These are phyloP conservation scores for Scopulariopsis brevicaulis DNA, from an alignment of 2,329 filamentous ascomycete genomes.

Conservation along the genomic window DNA sequence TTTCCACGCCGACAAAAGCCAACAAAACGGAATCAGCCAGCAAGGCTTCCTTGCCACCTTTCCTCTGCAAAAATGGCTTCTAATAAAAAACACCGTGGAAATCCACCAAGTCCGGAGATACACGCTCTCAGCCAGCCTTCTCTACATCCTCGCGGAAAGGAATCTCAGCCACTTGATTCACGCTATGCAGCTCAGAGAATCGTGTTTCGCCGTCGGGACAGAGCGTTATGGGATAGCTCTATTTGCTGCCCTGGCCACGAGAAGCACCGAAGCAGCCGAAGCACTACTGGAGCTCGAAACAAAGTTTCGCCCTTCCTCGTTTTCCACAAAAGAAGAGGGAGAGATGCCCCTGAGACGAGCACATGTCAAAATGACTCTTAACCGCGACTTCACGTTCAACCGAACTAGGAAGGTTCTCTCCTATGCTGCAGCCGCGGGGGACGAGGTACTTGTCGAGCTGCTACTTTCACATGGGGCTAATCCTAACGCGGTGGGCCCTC, in stretches of 20 bases:
- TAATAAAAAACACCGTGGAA: background rate
- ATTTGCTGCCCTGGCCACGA: background rate
- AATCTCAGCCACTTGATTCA: background rate
- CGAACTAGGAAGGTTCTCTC: background rate
- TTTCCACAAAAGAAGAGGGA: background rate
- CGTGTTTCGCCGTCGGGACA: background rate
- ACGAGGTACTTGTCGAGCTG: too few relatives aligned
- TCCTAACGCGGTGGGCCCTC: too few relatives aligned
- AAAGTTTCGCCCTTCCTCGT: background rate
- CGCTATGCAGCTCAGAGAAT: background rate
- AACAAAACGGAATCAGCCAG: background rate
- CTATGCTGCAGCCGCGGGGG: background rate
- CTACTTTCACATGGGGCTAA: too few relatives aligned
- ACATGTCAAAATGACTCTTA: background rate
- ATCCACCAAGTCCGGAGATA: background rate
- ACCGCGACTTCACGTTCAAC: background rate
- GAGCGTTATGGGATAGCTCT: background rate
- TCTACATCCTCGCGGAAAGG: background rate
- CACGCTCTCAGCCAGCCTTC: background rate
- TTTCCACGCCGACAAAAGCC: background rate
- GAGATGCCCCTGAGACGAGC: background rate
- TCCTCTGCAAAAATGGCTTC: background rate
- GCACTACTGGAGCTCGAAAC: background rate
- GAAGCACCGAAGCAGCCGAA: background rate
- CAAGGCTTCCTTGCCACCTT: background rate